Conservation (phyloP, 192 early-diverging fungal species). For the Phycomyces nitens region DNA sequence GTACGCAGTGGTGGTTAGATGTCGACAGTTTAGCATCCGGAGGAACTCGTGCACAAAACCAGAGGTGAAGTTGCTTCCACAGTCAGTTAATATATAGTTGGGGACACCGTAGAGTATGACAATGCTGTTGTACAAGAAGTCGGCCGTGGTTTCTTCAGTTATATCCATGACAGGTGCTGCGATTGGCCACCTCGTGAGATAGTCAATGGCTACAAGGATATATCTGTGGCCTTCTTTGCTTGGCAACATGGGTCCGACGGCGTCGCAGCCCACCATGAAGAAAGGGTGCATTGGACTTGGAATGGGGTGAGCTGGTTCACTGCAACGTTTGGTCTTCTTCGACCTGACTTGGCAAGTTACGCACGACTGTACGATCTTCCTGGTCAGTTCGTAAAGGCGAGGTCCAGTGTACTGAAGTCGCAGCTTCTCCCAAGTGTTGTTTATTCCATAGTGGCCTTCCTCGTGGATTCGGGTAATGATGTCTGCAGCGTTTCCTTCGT, state of each 20-base stretch:
- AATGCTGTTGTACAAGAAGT: neutral
- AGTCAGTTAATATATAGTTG: slow-evolving; percentile 12
- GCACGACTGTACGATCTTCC: neutral
- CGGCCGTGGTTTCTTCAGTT: neutral
- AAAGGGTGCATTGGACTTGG: slow-evolving; percentile 1
- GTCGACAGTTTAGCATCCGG: neutral
- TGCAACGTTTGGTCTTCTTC: neutral
- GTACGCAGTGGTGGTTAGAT: slow-evolving; percentile 12
- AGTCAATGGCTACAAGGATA: slow-evolving; percentile 27
- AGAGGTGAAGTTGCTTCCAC: slow-evolving; percentile 12
- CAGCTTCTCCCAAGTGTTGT: neutral
- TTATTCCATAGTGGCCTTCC: slow-evolving; percentile 12
- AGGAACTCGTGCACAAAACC: slow-evolving; percentile 1
- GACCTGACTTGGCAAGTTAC: slow-evolving; percentile 12
- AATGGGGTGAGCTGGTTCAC: neutral
- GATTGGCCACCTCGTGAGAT: slow-evolving; percentile 27
- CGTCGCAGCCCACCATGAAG: slow-evolving; percentile 13
- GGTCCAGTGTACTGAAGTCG: neutral
- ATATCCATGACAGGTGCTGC: slow-evolving; percentile 8
- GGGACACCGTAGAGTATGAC: slow-evolving; percentile 9
- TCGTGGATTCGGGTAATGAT: slow-evolving; percentile 6
- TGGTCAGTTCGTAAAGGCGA: neutral
- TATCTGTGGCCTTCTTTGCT: slow-evolving; percentile 4
- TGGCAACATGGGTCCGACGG: neutral
- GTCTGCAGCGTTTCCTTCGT: slow-evolving; percentile 5